Evolutionary conservation across 495 filamentous ascomycete species (phyloP), one percentile per base, ranked within the genome.

Genomic region (Talaromyces wortmannii): DNA sequence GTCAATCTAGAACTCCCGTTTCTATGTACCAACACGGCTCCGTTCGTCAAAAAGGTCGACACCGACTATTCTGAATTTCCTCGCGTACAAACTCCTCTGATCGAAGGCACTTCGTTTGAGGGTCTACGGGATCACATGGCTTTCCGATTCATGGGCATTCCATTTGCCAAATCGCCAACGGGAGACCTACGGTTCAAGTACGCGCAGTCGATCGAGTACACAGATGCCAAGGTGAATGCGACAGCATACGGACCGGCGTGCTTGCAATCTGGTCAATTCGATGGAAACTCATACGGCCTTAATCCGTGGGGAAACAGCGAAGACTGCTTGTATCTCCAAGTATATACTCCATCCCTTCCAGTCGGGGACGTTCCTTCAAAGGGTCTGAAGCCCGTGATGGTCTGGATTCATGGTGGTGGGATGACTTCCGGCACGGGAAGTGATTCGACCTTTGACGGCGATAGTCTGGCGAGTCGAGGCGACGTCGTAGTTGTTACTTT

Each of bases 111-210:
- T 45, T 64, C 59, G 2, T 70, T 73, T 50, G 56, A 65, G 8
- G 78, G 78, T 5, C 78, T 70, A 55, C 69, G 77, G n/a, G 76
- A 82, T 62, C 67, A 75, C 32, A 76, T 75, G 45, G 78, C 75
- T 10, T 81, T 79, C 62, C 74, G 76, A 4, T 83, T 83, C 57
- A 61, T 75, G 3, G 78, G 78, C 2, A 68, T 81, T 10, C 74
- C 72, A 7, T 81, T 77, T 48, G 79, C 79, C 11, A 63, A 78
- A 50, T 59, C 66, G 15, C 76, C 76, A 0, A 46, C 69, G 1
- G 55, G 57, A 8, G 53, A 68, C 4, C 49, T 73, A 46, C 70
- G 78, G 10, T 77, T 74, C 43, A 63, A 68, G 7, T 78, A 80
- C 46, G 74, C 77, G 7, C 69, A 61, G 4, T 57, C 72, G 11